Percentiles rank a stretch among this genome's conserved stretches.
These are phyloP conservation scores for Sanghuangporus sanghuang DNA, from an alignment of 1,284 basidiomycete genomes.

Conservation along the genomic window DNA sequence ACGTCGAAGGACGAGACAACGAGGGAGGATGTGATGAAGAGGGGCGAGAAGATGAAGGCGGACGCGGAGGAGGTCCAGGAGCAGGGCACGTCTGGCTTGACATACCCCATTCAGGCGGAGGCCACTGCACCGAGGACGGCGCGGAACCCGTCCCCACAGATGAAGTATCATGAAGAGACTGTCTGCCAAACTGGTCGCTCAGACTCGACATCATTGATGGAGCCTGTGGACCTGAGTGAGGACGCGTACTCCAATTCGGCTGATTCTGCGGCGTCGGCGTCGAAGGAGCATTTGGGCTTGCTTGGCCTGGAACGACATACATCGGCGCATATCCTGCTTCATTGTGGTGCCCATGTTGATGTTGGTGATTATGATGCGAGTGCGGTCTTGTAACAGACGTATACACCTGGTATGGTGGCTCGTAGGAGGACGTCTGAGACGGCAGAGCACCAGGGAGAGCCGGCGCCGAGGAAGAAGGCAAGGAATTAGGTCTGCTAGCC, in stretches of 20 bases:
- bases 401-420: too few species aligned
- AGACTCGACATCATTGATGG: conserved; percentile 17
- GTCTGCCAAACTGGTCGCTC: conserved; percentile 23
- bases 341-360: not conserved
- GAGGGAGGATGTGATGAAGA: not conserved
- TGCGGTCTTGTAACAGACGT: not conserved
- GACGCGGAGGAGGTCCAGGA: conserved; percentile 20
- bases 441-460: too few species aligned
- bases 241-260: conserved; percentile 30
- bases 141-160: conserved; percentile 16
- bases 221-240: conserved; percentile 22
- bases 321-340: not conserved
- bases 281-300: not conserved
- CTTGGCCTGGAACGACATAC: not conserved
- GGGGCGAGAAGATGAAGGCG: conserved; percentile 1
- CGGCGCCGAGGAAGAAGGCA: too few species aligned
- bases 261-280: not conserved
- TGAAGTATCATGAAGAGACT: conserved; percentile 20
- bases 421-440: too few species aligned
- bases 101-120: conserved; percentile 40
- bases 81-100: not conserved
- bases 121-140: conserved; percentile 31
- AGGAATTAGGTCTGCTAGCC: too few species aligned
- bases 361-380: not conserved
- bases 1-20: not conserved